Evolutionary conservation across 768 basidiomycete species (phyloP), one percentile per base, ranked within the genome.

Genomic region (Mycena indigotica): DNA sequence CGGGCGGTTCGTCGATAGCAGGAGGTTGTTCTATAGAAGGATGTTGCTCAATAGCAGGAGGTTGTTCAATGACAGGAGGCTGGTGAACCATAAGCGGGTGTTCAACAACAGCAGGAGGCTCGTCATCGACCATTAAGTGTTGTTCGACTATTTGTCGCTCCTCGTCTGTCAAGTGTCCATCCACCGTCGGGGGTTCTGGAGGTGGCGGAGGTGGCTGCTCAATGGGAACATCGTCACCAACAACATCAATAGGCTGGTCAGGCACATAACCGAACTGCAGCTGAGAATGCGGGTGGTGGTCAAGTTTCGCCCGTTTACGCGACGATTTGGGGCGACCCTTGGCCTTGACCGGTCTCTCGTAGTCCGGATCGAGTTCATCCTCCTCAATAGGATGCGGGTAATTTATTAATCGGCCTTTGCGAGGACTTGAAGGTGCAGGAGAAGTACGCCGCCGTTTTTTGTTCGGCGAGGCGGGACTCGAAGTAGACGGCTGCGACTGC

Each of bases 401-500:
- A n/a, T n/a, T n/a, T n/a, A n/a, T n/a, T n/a, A n/a, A 8, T 13
- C 41, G 8, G 12, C 41, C 41, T 13, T 44, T 44, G 41, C 41
- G 41, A 44, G 13, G 15, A 38, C 25, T 5, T 29, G 41, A 39
- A 28, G 52, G 39, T 32, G 60, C n/a, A n/a, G n/a, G 55, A 5
- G 61, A 45, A 44, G 40, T 54, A 48, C 56, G 53, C 45, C 54
- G 56, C n/a, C 62, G 62, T 53, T 72, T 74, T 58, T 69, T 73
- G 24, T 28, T 60, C 68, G 6, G 55, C n/a, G 66, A 56, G 13
- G 70, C 62, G 8, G 65, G 62, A 39, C 67, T 60, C 13, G 66
- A 60, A 44, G 58, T 57, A 55, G 49, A 30, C 30, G 70, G 65
- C n/a, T n/a, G n/a, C n/a, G n/a, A 56, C 69, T 67, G 77, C 69